These are phyloP conservation scores for Dentiscutata heterogama DNA, from an alignment of 371 early-diverging fungal genomes.

Conservation along the genomic window DNA sequence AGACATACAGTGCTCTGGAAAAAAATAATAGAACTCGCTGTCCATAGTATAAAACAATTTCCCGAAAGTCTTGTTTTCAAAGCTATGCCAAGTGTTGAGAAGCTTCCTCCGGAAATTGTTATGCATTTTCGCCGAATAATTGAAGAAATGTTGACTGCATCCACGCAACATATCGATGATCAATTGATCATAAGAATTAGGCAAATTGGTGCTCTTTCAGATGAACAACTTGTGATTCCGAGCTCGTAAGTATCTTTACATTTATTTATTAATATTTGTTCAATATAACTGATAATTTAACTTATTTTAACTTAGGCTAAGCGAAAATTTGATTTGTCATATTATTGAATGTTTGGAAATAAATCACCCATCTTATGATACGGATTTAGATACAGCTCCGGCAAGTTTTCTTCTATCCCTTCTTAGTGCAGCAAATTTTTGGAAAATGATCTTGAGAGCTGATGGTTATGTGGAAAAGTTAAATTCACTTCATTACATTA, in stretches of 20 bases:
- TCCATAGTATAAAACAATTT: background rate
- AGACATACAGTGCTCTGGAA: background rate
- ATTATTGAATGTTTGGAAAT: conserved; percentile 17
- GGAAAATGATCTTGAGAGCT: conserved; percentile 12
- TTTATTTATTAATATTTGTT: background rate
- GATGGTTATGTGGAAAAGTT: background rate
- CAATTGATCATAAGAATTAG: background rate
- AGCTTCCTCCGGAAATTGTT: background rate
- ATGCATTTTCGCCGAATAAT: conserved; percentile 2
- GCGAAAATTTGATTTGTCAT: conserved; percentile 32
- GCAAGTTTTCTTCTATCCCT: background rate
- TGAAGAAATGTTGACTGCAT: background rate
- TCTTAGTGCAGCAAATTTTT: conserved; percentile 2
- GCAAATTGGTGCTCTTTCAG: conserved; percentile 1
- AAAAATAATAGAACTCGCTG: background rate
- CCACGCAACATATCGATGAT: background rate
- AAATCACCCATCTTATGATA: background rate
- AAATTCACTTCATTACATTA: background rate
- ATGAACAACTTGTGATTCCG: background rate
- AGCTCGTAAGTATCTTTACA: conserved; percentile 25
- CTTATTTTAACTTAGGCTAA: background rate
- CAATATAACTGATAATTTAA: background rate
- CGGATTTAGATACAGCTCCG: background rate
- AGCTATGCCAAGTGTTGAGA: background rate
- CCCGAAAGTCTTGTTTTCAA: background rate